phyloP scores from a whole-genome alignment of 2,329 filamentous ascomycete genomes.

The Aspergillus pseudonomiae region DNA sequence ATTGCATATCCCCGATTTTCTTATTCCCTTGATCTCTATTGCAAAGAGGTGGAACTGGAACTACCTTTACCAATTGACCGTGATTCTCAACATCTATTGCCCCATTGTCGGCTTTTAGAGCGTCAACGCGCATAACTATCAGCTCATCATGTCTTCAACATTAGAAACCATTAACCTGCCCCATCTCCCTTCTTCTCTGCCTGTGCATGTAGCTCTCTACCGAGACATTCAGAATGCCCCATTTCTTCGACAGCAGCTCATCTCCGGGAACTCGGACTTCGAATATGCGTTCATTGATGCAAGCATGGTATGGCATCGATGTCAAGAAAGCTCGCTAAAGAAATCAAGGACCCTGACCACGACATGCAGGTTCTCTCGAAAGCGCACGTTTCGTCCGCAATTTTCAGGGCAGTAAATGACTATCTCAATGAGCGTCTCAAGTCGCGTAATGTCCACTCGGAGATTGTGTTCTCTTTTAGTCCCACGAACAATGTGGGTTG shows the following conservation, averaged over 20 bases:
- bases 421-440: conserved; percentile 65
- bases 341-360: conserved; percentile 8
- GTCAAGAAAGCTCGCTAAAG: background rate
- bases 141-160: conserved; percentile 29
- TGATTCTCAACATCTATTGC: background rate
- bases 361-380: conserved; percentile 66
- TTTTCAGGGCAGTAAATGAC: conserved; percentile 75
- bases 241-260: conserved; percentile 78
- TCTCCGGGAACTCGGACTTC: conserved; percentile 80
- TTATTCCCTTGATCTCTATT: background rate
- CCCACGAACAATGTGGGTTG: conserved; percentile 75
- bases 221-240: conserved; percentile 73
- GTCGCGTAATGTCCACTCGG: conserved; percentile 85
- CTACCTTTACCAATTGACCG: background rate
- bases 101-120: background rate
- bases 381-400: conserved; percentile 72
- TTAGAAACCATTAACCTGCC: conserved; percentile 72
- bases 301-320: conserved; percentile 62
- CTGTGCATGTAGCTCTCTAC: conserved; percentile 76
- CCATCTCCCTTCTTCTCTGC: conserved; percentile 70
- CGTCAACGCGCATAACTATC: background rate
- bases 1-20: conserved; percentile 1
- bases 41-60: background rate
- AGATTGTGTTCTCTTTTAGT: conserved; percentile 79
- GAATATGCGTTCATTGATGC: conserved; percentile 96